Evolutionary conservation across 1,284 basidiomycete genomes (phyloP).

Genomic region (Kalmanozyma brasiliensis): DNA sequence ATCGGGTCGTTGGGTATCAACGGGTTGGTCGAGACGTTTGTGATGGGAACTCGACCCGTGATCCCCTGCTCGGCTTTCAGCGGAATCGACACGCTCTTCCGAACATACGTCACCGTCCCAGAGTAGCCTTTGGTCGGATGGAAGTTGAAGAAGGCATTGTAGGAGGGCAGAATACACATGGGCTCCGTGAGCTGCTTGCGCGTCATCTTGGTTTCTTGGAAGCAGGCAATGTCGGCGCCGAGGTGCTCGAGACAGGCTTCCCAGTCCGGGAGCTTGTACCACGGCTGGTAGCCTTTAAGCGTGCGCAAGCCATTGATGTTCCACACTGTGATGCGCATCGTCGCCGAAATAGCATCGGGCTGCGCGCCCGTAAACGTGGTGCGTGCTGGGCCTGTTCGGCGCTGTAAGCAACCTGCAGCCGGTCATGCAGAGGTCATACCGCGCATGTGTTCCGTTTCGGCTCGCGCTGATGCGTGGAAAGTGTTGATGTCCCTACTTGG

Average conservation of each 20-base stretch:
- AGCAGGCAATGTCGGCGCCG: conserved; percentile 62
- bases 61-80: conserved; percentile 59
- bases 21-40: conserved; percentile 18
- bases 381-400: neutral
- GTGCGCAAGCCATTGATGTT: conserved; percentile 66
- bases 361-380: no score
- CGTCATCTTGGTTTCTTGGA: conserved; percentile 66
- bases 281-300: conserved; percentile 64
- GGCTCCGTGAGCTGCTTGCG: conserved; percentile 58
- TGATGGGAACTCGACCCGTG: conserved; percentile 45
- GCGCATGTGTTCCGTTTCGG: neutral
- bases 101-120: conserved; percentile 60
- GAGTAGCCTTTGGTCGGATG: conserved; percentile 63
- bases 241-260: conserved; percentile 62
- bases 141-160: conserved; percentile 62
- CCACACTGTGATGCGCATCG: conserved; percentile 62
- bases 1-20: conserved; percentile 39
- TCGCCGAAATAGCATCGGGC: neutral
- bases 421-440: conserved; percentile 8
- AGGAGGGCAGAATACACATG: conserved; percentile 62
- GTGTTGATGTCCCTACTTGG: neutral
- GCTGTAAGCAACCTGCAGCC: conserved; percentile 1
- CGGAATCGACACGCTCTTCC: conserved; percentile 54
- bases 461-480: neutral
- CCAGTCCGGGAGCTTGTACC: conserved; percentile 59